A percentile compares a stretch with the other conserved stretches of the same genome.
These are phyloP conservation scores for Termitomyces sp. DNA, from an alignment of 768 basidiomycete genomes.

Conservation along the genomic window DNA sequence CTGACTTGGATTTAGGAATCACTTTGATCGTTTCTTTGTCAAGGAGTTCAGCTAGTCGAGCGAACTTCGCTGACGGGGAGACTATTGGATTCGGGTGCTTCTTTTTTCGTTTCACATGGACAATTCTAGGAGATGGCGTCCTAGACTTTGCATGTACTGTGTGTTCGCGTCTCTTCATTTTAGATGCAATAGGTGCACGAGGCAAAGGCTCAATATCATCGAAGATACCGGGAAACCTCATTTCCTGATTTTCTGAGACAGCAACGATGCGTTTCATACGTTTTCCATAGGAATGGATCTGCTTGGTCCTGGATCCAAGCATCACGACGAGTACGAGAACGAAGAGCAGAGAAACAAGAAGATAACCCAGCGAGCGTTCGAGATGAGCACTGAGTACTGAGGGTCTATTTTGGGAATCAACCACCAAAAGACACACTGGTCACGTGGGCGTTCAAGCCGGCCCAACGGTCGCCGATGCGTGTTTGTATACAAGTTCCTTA, in stretches of 20 bases:
- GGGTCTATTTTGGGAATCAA: conserved; percentile 16
- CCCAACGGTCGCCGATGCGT: too few species aligned
- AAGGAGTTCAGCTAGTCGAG: conserved; percentile 25
- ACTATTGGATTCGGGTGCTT: conserved; percentile 30
- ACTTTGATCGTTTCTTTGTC: conserved; percentile 13
- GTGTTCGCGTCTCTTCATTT: conserved; percentile 45
- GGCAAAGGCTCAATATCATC: conserved; percentile 37
- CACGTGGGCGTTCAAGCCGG: conserved; percentile 12
- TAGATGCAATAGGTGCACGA: conserved; percentile 32
- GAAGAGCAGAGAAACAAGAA: conserved; percentile 8
- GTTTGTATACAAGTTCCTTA: too few species aligned
- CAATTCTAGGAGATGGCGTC: conserved; percentile 29
- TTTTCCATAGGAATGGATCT: conserved; percentile 60
- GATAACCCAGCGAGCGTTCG: background rate
- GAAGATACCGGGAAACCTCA: conserved; percentile 29
- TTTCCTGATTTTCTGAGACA: conserved; percentile 28
- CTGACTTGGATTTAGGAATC: conserved; percentile 12
- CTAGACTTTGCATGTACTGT: conserved; percentile 23
- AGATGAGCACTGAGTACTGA: background rate
- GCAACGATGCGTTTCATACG: conserved; percentile 57
- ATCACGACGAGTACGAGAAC: conserved; percentile 26
- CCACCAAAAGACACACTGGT: conserved; percentile 18
- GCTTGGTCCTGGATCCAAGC: conserved; percentile 59
- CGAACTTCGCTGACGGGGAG: conserved; percentile 26
- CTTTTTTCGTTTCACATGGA: conserved; percentile 36